Percentiles rank a stretch among this genome's conserved stretches.
These are phyloP conservation scores for Triticum turgidum DNA, from an alignment of 176 grass and related monocot species.

Conservation along the genomic window DNA sequence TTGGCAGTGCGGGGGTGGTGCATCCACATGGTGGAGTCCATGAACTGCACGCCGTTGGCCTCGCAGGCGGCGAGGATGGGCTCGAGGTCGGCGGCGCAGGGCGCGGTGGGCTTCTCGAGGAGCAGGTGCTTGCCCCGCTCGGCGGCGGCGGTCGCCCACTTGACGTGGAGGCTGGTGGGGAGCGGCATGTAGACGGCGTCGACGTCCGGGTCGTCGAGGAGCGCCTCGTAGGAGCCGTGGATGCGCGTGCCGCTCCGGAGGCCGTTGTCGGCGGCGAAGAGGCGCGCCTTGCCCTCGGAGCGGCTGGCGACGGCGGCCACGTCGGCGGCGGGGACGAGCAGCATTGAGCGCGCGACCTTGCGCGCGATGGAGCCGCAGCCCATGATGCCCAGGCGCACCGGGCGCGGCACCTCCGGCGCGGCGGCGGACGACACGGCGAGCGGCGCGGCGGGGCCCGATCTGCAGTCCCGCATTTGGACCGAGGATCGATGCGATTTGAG, in stretches of 20 bases:
- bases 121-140: slow-evolving; percentile 72
- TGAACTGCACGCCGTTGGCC: slow-evolving; percentile 60
- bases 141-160: slow-evolving; percentile 68
- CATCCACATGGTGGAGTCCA: slow-evolving; percentile 97
- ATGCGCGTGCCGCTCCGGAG: slow-evolving; percentile 36
- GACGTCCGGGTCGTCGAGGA: slow-evolving; percentile 62
- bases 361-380: slow-evolving; percentile 79
- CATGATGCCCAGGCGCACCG: slow-evolving; percentile 68
- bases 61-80: slow-evolving; percentile 65
- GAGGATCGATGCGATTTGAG: not conserved
- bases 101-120: slow-evolving; percentile 89
- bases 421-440: slow-evolving; percentile 22
- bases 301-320: slow-evolving; percentile 65
- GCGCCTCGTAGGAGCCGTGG: slow-evolving; percentile 67
- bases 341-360: slow-evolving; percentile 70
- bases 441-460: not conserved
- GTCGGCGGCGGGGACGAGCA: slow-evolving; percentile 35
- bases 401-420: slow-evolving; percentile 31
- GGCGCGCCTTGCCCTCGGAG: slow-evolving; percentile 62
- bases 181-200: slow-evolving; percentile 87
- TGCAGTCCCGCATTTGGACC: not conserved
- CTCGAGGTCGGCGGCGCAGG: slow-evolving; percentile 62
- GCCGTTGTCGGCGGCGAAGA: slow-evolving; percentile 59
- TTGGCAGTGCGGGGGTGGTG: slow-evolving; percentile 77
- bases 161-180: slow-evolving; percentile 70